A percentile compares a stretch with the other conserved stretches of the same genome.
Evolutionary conservation across 805 yeast species (phyloP).

Genomic region (Scheffersomyces amazonensis): DNA sequence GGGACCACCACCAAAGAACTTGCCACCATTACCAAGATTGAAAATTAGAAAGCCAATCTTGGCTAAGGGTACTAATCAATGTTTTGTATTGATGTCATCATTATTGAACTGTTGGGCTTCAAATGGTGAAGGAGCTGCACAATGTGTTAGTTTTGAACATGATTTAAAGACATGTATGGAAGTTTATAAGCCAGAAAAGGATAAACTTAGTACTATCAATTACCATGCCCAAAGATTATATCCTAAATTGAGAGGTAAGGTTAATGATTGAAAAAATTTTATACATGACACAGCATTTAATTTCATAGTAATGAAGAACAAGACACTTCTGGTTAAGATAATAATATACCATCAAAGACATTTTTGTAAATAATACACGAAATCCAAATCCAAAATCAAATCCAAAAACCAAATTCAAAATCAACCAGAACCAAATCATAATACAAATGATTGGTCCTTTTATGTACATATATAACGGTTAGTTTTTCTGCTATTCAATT

Average conservation of each 20-base stretch:
- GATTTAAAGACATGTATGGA: slow-evolving; percentile 78
- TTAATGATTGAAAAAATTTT: slow-evolving; percentile 24
- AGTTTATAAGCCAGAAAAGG: slow-evolving; percentile 35
- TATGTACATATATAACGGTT: too few species aligned
- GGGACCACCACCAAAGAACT: slow-evolving; percentile 36
- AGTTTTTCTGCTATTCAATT: too few species aligned
- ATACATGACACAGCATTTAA: not conserved
- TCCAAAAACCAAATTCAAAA: too few species aligned
- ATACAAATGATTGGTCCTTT: too few species aligned
- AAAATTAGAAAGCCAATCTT: slow-evolving; percentile 64
- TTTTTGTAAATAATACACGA: too few species aligned
- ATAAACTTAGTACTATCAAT: slow-evolving; percentile 45
- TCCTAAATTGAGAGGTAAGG: slow-evolving; percentile 51
- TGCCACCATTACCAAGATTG: slow-evolving; percentile 73
- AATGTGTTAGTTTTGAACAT: slow-evolving; percentile 61
- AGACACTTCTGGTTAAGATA: too few species aligned
- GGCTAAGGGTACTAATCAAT: slow-evolving; percentile 61
- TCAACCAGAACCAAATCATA: too few species aligned
- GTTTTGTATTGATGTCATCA: slow-evolving; percentile 79
- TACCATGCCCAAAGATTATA: slow-evolving; percentile 56
- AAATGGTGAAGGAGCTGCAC: slow-evolving; percentile 75
- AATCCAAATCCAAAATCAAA: too few species aligned
- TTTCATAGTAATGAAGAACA: too few species aligned
- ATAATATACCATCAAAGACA: too few species aligned
- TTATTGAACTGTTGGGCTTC: slow-evolving; percentile 95